Conservation (phyloP, 148 eudicot species). For the Vaccinium myrtillus region DNA sequence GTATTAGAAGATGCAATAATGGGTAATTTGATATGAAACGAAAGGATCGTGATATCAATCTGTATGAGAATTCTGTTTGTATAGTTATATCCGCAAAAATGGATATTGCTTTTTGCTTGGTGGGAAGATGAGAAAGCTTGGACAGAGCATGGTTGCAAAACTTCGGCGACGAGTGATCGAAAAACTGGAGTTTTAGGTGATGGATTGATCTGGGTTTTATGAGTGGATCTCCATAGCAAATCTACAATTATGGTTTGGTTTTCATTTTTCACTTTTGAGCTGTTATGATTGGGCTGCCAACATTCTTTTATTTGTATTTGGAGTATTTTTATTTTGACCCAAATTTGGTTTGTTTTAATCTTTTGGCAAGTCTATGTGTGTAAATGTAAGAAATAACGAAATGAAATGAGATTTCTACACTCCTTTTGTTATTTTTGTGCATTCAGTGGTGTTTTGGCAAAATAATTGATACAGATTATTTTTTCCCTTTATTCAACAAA, state of each 20-base stretch:
- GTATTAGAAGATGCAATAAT: not conserved
- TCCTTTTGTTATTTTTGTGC: not conserved
- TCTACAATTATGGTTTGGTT: not conserved
- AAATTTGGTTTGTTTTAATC: not conserved
- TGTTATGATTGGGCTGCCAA: not conserved
- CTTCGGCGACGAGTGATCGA: not conserved
- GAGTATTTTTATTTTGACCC: not conserved
- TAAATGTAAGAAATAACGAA: not conserved
- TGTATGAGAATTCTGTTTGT: not conserved
- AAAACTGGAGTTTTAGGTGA: not conserved
- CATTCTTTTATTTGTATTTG: not conserved
- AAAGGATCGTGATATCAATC: not conserved
- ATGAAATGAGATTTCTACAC: not conserved
- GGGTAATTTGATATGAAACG: not conserved
- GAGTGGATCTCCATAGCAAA: not conserved
- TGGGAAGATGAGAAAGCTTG: not conserved
- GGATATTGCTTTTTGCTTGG: not conserved
- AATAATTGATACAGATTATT: too few relatives aligned
- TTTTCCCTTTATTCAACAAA: too few relatives aligned
- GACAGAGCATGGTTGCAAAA: not conserved
- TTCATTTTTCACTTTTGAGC: not conserved
- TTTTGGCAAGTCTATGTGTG: not conserved
- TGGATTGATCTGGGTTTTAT: conserved; percentile 8
- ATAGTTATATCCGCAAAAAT: not conserved
- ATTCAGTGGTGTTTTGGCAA: not conserved